phyloP scores from a whole-genome alignment of 768 basidiomycete genomes.

The Tubosaeta sp. region DNA sequence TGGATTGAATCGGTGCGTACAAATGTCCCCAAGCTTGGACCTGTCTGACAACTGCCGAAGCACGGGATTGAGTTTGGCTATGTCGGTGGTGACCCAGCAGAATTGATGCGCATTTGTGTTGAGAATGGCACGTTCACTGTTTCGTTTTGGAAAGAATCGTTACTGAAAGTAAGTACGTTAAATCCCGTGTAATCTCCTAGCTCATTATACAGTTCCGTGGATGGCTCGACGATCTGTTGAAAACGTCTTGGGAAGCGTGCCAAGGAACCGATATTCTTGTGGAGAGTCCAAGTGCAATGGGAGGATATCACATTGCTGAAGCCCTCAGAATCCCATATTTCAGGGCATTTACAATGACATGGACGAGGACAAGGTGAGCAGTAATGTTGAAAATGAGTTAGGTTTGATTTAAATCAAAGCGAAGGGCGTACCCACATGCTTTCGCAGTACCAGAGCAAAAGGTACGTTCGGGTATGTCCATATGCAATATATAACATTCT shows the following conservation, averaged over 20 bases:
- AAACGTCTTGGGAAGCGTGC: constrained; percentile 95
- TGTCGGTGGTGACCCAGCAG: constrained; percentile 96
- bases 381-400: not conserved
- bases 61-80: constrained; percentile 94
- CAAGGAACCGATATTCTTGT: constrained; percentile 90
- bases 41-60: constrained; percentile 37
- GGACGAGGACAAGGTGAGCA: constrained; percentile 81
- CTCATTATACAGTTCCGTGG: constrained; percentile 73
- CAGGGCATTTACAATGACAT: constrained; percentile 96
- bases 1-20: constrained; percentile 90
- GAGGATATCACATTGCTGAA: constrained; percentile 94
- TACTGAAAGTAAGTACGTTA: constrained; percentile 63
- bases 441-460: constrained; percentile 97
- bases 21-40: not conserved
- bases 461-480: constrained; percentile 39
- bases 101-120: constrained; percentile 95
- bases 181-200: not conserved
- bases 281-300: constrained; percentile 97
- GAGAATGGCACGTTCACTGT: constrained; percentile 98
- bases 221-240: constrained; percentile 94
- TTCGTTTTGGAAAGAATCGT: constrained; percentile 86
- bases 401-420: constrained; percentile 3
- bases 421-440: constrained; percentile 91
- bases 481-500: constrained; percentile 10
- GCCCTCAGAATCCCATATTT: constrained; percentile 92